A percentile compares a stretch with the other conserved stretches of the same genome.
Evolutionary conservation across 2,329 filamentous ascomycete species (phyloP).

Genomic region (Diaporthe caulivora): DNA sequence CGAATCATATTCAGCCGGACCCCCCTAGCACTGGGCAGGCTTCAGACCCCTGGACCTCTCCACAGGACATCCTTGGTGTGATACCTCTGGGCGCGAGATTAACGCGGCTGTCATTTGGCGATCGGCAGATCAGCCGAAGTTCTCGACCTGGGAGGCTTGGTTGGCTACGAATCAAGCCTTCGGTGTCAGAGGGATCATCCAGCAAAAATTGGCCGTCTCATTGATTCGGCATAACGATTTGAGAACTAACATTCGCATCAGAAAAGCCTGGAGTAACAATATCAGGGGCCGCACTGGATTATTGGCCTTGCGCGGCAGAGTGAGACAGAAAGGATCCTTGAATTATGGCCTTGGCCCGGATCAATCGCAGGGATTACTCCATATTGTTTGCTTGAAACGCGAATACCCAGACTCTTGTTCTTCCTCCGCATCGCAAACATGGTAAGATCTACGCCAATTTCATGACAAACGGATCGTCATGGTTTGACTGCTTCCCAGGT

Average conservation of each 20-base stretch:
- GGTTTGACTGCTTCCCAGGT: neutral
- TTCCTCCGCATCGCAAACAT: slow-evolving; percentile 14
- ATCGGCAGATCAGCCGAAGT: slow-evolving; percentile 27
- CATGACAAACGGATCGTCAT: neutral
- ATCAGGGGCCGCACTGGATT: neutral
- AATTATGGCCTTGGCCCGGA: neutral
- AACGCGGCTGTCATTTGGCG: slow-evolving; percentile 22
- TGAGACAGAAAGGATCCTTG: neutral
- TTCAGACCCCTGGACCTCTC: neutral
- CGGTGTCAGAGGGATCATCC: neutral
- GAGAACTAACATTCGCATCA: too few relatives aligned
- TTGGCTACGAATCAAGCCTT: neutral
- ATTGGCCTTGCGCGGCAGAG: neutral
- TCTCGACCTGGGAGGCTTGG: neutral
- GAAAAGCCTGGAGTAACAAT: neutral
- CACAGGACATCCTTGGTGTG: neutral
- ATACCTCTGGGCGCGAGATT: neutral
- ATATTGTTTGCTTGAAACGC: slow-evolving; percentile 28
- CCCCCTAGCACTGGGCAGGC: slow-evolving; percentile 10
- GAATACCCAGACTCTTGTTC: neutral
- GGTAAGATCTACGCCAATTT: slow-evolving; percentile 10
- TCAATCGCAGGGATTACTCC: slow-evolving; percentile 17
- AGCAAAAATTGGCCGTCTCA: neutral
- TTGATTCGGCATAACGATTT: neutral
- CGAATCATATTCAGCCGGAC: slow-evolving; percentile 33